Evolutionary conservation across 257 asterid genomes (phyloP).

Genomic region (Galeopsis tetrahit): DNA sequence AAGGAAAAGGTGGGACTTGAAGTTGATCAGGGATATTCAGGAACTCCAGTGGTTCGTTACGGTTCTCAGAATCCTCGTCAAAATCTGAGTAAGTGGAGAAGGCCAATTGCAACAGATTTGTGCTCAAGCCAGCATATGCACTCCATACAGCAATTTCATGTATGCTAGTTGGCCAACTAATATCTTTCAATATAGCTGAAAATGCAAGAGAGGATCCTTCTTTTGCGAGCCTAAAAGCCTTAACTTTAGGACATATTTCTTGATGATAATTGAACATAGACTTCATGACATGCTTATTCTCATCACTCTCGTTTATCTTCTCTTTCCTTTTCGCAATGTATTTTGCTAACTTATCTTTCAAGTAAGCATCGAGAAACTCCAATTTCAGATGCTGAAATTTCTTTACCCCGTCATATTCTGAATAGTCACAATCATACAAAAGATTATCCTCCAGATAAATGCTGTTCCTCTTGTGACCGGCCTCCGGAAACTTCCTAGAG

Average conservation of each 20-base stretch:
- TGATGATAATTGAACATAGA: slow-evolving; percentile 36
- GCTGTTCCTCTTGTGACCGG: slow-evolving; percentile 47
- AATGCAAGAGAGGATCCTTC: slow-evolving; percentile 30
- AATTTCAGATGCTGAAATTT: slow-evolving; percentile 44
- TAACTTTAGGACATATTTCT: slow-evolving; percentile 49
- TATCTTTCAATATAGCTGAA: slow-evolving; percentile 46
- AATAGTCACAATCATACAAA: slow-evolving; percentile 41
- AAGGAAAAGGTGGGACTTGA: slow-evolving; percentile 50
- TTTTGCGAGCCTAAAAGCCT: slow-evolving; percentile 39
- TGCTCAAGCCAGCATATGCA: slow-evolving; percentile 53
- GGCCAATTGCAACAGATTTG: slow-evolving; percentile 45
- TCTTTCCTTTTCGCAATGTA: slow-evolving; percentile 39
- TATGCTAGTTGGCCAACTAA: slow-evolving; percentile 66
- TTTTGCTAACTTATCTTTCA: slow-evolving; percentile 51
- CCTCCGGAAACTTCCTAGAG: slow-evolving; percentile 33
- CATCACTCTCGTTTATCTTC: slow-evolving; percentile 34
- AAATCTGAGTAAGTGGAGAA: slow-evolving; percentile 48
- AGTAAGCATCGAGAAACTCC: slow-evolving; percentile 54
- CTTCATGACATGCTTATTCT: slow-evolving; percentile 29
- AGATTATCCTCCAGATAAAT: slow-evolving; percentile 42
- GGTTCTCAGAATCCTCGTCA: slow-evolving; percentile 31
- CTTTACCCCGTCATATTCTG: slow-evolving; percentile 43
- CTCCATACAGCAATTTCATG: slow-evolving; percentile 66
- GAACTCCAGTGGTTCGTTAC: slow-evolving; percentile 49
- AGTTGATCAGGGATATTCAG: slow-evolving; percentile 43